Evolutionary conservation across 202 grass and related monocot species (phyloP).

Genomic region (Setaria viridis): DNA sequence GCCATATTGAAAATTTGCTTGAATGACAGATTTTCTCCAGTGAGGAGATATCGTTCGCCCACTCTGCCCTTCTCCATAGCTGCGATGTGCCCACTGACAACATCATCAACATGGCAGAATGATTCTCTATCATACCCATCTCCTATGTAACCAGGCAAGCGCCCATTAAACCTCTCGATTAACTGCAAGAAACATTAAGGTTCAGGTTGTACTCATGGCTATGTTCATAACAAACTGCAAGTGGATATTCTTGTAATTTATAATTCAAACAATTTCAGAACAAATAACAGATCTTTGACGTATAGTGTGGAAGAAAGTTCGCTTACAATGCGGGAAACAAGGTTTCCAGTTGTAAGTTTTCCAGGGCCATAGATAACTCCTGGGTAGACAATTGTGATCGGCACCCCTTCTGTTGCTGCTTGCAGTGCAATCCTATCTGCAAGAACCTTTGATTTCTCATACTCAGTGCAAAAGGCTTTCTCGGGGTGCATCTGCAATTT

Average conservation of each 20-base stretch:
- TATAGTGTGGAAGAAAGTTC: slow-evolving; percentile 22
- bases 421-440: slow-evolving; percentile 81
- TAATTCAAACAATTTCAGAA: slow-evolving; percentile 31
- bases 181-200: slow-evolving; percentile 58
- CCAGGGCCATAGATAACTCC: slow-evolving; percentile 91
- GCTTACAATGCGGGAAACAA: slow-evolving; percentile 81
- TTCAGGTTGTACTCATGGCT: slow-evolving; percentile 34
- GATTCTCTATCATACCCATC: slow-evolving; percentile 76
- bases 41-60: slow-evolving; percentile 90
- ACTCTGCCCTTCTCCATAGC: slow-evolving; percentile 80
- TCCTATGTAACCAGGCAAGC: slow-evolving; percentile 91
- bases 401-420: slow-evolving; percentile 72
- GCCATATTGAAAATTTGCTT: slow-evolving; percentile 72
- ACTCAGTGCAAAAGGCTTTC: slow-evolving; percentile 89
- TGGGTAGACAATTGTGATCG: slow-evolving; percentile 82
- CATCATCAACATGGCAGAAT: slow-evolving; percentile 86
- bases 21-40: slow-evolving; percentile 80
- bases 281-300: slow-evolving; percentile 29
- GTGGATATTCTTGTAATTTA: not conserved
- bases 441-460: slow-evolving; percentile 92
- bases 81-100: slow-evolving; percentile 85
- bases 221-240: slow-evolving; percentile 23
- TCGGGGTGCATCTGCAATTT: slow-evolving; percentile 69
- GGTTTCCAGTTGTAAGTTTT: slow-evolving; percentile 86
- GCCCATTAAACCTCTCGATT: slow-evolving; percentile 92